These are phyloP conservation scores for Pisolithus marmoratus DNA, from an alignment of 768 basidiomycete genomes.

Conservation along the genomic window DNA sequence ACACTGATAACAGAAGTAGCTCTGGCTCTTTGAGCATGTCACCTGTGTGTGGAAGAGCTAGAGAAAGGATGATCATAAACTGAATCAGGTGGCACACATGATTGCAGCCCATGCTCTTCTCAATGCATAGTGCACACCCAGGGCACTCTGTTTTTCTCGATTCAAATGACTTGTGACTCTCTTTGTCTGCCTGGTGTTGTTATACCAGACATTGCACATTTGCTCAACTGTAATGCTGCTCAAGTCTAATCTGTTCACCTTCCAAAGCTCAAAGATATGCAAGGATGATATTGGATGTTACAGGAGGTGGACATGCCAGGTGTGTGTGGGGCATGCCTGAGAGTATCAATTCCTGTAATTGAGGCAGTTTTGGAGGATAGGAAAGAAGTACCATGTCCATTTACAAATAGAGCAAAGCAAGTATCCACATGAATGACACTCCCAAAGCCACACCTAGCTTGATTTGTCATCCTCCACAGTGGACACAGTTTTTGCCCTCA, in stretches of 20 bases:
- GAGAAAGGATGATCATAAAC: background rate
- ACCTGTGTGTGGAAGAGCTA: slow-evolving; percentile 44
- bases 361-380: background rate
- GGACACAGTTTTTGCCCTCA: slow-evolving; percentile 38
- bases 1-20: slow-evolving; percentile 83
- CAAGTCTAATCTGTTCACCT: slow-evolving; percentile 47
- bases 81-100: slow-evolving; percentile 53
- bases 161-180: slow-evolving; percentile 70
- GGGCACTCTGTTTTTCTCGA: slow-evolving; percentile 69
- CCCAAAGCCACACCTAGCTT: slow-evolving; percentile 67
- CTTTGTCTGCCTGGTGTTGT: slow-evolving; percentile 65
- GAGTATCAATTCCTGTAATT: background rate
- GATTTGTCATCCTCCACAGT: slow-evolving; percentile 45
- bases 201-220: slow-evolving; percentile 58
- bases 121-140: slow-evolving; percentile 65
- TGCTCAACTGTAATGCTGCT: slow-evolving; percentile 56
- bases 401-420: slow-evolving; percentile 83
- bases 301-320: slow-evolving; percentile 63
- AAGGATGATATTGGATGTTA: slow-evolving; percentile 57
- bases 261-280: slow-evolving; percentile 61
- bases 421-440: slow-evolving; percentile 64
- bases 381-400: slow-evolving; percentile 61
- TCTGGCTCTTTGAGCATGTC: slow-evolving; percentile 67
- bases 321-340: slow-evolving; percentile 77
- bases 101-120: slow-evolving; percentile 80